Conservation (phyloP, 768 basidiomycete genomes). For the Suillus alpinus region DNA sequence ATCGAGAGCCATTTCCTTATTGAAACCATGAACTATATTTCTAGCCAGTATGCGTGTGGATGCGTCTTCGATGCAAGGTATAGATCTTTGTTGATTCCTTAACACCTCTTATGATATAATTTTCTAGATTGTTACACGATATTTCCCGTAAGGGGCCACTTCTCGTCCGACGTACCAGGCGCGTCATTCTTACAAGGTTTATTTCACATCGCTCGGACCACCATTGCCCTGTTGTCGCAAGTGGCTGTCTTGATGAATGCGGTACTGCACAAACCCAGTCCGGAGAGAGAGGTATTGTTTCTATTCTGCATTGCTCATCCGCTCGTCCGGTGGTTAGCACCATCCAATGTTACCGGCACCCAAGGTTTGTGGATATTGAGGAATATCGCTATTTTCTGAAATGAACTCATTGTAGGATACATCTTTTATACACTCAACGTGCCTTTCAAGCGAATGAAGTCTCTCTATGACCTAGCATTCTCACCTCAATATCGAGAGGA, state of each 20-base stretch:
- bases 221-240: slow-evolving; percentile 28
- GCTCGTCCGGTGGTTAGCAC: slow-evolving; percentile 30
- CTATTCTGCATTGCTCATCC: slow-evolving; percentile 28
- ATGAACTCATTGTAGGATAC: slow-evolving; percentile 29
- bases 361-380: slow-evolving; percentile 25
- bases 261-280: slow-evolving; percentile 17
- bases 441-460: slow-evolving; percentile 36
- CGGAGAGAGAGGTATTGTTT: slow-evolving; percentile 27
- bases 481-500: slow-evolving; percentile 31
- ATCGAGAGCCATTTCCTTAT: slow-evolving; percentile 7
- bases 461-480: slow-evolving; percentile 40
- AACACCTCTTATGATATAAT: not conserved
- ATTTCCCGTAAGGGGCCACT: slow-evolving; percentile 23
- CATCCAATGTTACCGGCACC: slow-evolving; percentile 34
- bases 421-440: slow-evolving; percentile 37
- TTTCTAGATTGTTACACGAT: slow-evolving; percentile 14
- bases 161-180: slow-evolving; percentile 34
- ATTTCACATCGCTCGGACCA: slow-evolving; percentile 18
- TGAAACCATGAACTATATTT: slow-evolving; percentile 6
- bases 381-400: not conserved
- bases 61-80: slow-evolving; percentile 20
- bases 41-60: slow-evolving; percentile 25
- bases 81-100: not conserved
- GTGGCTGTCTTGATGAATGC: slow-evolving; percentile 15
- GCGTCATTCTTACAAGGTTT: slow-evolving; percentile 29